Conservation (phyloP, 257 asterid species). For the Fraxinus quadrangulata region DNA sequence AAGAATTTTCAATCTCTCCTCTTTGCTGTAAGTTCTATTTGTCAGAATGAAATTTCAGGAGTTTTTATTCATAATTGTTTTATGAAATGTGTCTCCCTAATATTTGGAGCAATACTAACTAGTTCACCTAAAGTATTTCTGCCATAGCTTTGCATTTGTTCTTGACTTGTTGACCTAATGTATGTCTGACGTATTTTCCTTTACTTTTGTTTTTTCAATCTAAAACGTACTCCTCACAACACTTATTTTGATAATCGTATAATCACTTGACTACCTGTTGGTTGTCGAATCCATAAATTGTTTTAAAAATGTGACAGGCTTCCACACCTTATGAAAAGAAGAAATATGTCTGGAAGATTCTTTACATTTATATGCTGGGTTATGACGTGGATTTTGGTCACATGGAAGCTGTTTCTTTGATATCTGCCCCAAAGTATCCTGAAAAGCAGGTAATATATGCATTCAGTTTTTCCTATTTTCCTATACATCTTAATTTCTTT, state of each 20-base stretch:
- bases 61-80: not conserved
- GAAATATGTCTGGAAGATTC: slow-evolving; percentile 99
- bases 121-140: not conserved
- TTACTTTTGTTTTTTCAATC: not conserved
- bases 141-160: not conserved
- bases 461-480: slow-evolving; percentile 7
- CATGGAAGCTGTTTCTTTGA: slow-evolving; percentile 98
- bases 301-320: slow-evolving; percentile 53
- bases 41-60: slow-evolving; percentile 8
- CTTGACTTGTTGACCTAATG: not conserved
- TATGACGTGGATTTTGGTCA: slow-evolving; percentile 99
- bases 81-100: slow-evolving; percentile 12
- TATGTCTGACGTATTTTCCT: not conserved
- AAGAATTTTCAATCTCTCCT: not conserved
- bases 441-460: slow-evolving; percentile 81
- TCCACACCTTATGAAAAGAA: slow-evolving; percentile 93
- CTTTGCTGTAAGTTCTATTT: slow-evolving; percentile 7
- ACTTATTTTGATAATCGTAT: not conserved
- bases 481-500: not conserved
- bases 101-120: not conserved
- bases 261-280: slow-evolving; percentile 9
- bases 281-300: slow-evolving; percentile 12
- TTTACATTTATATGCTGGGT: slow-evolving; percentile 95
- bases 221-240: not conserved
- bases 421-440: slow-evolving; percentile 99